These are phyloP conservation scores for Suillus clintonianus DNA, from an alignment of 768 basidiomycete genomes.

Conservation along the genomic window DNA sequence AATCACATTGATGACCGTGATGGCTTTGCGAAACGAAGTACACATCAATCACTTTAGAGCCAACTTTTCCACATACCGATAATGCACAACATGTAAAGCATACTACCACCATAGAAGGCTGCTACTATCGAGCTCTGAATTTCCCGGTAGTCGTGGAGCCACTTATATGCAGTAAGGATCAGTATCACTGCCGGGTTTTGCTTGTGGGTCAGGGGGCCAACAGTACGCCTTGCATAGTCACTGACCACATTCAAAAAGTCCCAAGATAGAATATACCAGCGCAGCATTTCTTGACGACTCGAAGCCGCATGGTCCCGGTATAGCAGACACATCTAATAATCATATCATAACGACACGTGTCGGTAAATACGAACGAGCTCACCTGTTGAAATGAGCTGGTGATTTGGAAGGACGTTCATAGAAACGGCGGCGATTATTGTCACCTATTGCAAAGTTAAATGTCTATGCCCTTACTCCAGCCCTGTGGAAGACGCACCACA, in stretches of 20 bases:
- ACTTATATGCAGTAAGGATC: constrained; percentile 2
- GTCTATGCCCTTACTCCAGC: background rate
- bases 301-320: background rate
- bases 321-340: background rate
- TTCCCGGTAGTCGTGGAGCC: background rate
- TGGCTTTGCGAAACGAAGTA: constrained; percentile 7
- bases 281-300: background rate
- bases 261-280: background rate
- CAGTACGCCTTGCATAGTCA: background rate
- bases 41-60: too few species aligned
- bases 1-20: constrained; percentile 15
- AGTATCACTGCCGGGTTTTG: background rate
- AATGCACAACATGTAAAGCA: constrained; percentile 21
- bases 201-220: background rate
- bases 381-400: constrained; percentile 9
- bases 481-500: constrained; percentile 1
- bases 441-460: constrained; percentile 1
- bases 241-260: background rate
- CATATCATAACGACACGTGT: background rate
- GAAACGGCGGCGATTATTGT: constrained; percentile 8
- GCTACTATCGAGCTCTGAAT: constrained; percentile 11
- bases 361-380: background rate
- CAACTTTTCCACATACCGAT: constrained; percentile 8
- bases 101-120: constrained; percentile 15
- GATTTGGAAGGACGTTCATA: constrained; percentile 5